Evolutionary conservation across 2,329 filamentous ascomycete species (phyloP), one percentile per base, ranked within the genome.

Genomic region (Metarhizium sp.): DNA sequence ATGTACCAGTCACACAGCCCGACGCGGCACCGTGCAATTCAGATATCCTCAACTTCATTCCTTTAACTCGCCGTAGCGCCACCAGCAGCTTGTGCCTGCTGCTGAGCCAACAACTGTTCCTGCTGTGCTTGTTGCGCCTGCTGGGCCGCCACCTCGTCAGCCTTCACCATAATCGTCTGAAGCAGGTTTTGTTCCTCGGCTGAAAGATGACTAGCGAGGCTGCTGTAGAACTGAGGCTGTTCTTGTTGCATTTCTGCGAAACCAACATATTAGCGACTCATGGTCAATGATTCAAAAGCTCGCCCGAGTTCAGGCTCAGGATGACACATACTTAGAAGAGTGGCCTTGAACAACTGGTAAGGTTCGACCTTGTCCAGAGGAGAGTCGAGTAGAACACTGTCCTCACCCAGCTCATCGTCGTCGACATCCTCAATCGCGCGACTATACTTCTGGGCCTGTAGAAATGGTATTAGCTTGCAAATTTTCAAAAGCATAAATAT

Each of bases 331-430:
- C 92, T 87, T 67, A 92, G 72, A 61, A 97, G 76, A 18, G 89
- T 86, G 59, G 81, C 78, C 69, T 90, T 87, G 80, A 99, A 96
- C 59, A 96, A 77, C 67, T 86, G 82, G 66, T 99, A 99, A 2
- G 92, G 92, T 73, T 99, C 94, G 59, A 99, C 80, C 74, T 94
- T 94, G 71, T 99, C 94, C 29, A 99, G 79, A 16, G 92, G 92
- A 13, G 92, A 95, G 72, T 99, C 94, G 2, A 99, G 82, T 52
- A 97, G 78, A 57, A 90, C 88, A 69, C 92, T 92, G 65, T 97
- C 94, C 70, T 97, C 92, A 18, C 95, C 84, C 49, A 96, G 85
- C 54, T 96, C 92, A 55, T 95, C 91, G 30, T 92, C 88, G 2
- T 90, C 90, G 51, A 86, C 81, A 30, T 86, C 84, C 16, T 81